Percentiles rank a stretch among this genome's conserved stretches.
These are phyloP conservation scores for Alternaria sp. DNA, from an alignment of 2,329 filamentous ascomycete genomes.

Conservation along the genomic window DNA sequence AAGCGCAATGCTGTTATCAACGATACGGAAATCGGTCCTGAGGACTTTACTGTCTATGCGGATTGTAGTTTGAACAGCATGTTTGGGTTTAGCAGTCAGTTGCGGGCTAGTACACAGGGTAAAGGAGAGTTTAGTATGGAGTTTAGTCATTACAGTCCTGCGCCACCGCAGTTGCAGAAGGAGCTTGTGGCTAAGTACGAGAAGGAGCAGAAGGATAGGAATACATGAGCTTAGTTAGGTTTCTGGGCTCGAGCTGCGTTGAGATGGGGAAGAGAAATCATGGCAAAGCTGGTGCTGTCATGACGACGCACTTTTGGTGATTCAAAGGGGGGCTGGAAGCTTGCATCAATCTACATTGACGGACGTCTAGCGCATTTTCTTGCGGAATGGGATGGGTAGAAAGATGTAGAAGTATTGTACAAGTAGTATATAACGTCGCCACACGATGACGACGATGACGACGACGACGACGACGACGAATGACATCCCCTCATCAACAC, in stretches of 20 bases:
- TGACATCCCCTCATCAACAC: slow-evolving; percentile 26
- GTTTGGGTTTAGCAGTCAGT: slow-evolving; percentile 94
- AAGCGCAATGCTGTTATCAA: slow-evolving; percentile 95
- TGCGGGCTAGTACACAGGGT: slow-evolving; percentile 92
- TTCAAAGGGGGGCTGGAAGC: not conserved
- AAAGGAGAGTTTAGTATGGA: slow-evolving; percentile 99
- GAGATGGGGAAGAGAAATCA: not conserved
- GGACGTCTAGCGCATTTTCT: slow-evolving; percentile 26
- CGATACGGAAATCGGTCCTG: slow-evolving; percentile 90
- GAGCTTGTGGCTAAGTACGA: slow-evolving; percentile 73
- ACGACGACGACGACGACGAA: slow-evolving; percentile 1
- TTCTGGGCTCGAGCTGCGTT: slow-evolving; percentile 28
- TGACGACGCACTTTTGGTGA: not conserved
- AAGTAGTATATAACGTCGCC: slow-evolving; percentile 22
- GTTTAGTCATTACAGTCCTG: slow-evolving; percentile 92
- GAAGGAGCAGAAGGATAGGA: slow-evolving; percentile 70
- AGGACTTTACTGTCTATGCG: slow-evolving; percentile 91
- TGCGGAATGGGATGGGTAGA: slow-evolving; percentile 1
- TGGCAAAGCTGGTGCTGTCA: not conserved
- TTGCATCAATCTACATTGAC: slow-evolving; percentile 29
- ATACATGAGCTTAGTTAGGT: slow-evolving; percentile 60
- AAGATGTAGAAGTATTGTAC: slow-evolving; percentile 30
- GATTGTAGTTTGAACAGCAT: slow-evolving; percentile 96
- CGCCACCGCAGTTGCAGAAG: slow-evolving; percentile 87
- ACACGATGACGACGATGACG: slow-evolving; percentile 10